Percentiles rank a stretch among this genome's conserved stretches.
These are phyloP conservation scores for Phialophora macrospora DNA, from an alignment of 2,329 filamentous ascomycete species.

Conservation along the genomic window DNA sequence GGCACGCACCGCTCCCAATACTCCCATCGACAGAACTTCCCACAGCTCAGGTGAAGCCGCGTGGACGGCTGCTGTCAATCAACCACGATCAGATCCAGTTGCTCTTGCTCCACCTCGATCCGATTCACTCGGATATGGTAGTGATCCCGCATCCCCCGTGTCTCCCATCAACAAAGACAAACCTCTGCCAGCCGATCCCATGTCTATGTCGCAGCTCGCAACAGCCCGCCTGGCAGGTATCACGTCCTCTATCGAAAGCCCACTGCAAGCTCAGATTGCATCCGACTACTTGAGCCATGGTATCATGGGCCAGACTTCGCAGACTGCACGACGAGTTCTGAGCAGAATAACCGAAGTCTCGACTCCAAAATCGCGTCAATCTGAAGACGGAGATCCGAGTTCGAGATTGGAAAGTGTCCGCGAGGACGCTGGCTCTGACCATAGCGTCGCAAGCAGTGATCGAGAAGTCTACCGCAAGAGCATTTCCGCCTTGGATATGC, in stretches of 20 bases:
- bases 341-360: conserved; percentile 34
- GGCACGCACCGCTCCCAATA: conserved; percentile 16
- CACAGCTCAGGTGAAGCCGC: conserved; percentile 8
- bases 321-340: conserved; percentile 27
- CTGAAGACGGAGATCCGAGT: conserved; percentile 7
- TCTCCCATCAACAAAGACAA: conserved; percentile 26
- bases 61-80: conserved; percentile 4
- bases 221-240: conserved; percentile 24
- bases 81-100: not conserved
- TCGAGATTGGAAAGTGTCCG: not conserved
- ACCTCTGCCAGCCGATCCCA: conserved; percentile 26
- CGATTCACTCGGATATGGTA: conserved; percentile 25
- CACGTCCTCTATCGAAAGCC: conserved; percentile 21
- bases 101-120: conserved; percentile 15
- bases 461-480: conserved; percentile 35
- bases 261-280: conserved; percentile 29
- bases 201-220: conserved; percentile 5
- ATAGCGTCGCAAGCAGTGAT: conserved; percentile 35
- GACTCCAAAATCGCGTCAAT: conserved; percentile 5
- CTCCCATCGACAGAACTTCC: conserved; percentile 10
- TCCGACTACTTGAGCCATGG: conserved; percentile 30
- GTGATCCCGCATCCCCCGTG: conserved; percentile 2
- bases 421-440: conserved; percentile 20
- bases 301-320: conserved; percentile 30
- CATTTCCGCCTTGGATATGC: conserved; percentile 31